phyloP scores from a whole-genome alignment of 441 rosid genomes.

The Aleurites moluccanus region DNA sequence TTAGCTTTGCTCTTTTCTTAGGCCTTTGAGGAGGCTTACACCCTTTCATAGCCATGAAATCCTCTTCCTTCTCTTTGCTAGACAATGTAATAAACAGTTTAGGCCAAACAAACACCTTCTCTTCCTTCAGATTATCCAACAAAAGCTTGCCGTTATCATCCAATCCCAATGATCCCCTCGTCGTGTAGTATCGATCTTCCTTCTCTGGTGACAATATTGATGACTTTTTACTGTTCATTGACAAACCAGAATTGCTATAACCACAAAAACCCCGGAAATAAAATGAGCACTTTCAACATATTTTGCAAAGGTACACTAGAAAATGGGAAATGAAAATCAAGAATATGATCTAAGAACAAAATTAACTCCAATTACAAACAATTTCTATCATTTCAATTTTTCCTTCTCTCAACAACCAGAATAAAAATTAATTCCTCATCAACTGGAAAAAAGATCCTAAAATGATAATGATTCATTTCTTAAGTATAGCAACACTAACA shows the following conservation, averaged over 20 bases:
- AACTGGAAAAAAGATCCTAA: neutral
- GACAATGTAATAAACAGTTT: conserved; percentile 64
- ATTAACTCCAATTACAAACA: neutral
- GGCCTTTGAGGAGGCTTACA: conserved; percentile 91
- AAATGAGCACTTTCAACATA: conserved; percentile 13
- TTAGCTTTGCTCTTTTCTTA: conserved; percentile 77
- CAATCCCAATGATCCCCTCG: conserved; percentile 67
- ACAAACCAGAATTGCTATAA: conserved; percentile 47
- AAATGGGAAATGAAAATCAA: neutral
- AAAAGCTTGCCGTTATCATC: conserved; percentile 62
- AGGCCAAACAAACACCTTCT: conserved; percentile 65
- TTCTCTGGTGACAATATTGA: conserved; percentile 56
- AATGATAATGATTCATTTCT: neutral
- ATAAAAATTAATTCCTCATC: neutral
- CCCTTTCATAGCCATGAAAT: conserved; percentile 93
- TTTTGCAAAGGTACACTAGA: neutral
- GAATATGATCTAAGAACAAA: neutral
- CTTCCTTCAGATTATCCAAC: conserved; percentile 57
- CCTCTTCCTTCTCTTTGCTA: conserved; percentile 90
- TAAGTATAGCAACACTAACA: neutral
- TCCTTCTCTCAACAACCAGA: neutral
- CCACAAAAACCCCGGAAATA: neutral
- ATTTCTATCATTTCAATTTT: neutral
- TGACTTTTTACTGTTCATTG: conserved; percentile 47
- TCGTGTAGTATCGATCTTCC: conserved; percentile 79